Percentiles rank a stretch among this genome's conserved stretches.
These are phyloP conservation scores for Cercospora sojina DNA, from an alignment of 2,329 filamentous ascomycete genomes.

Conservation along the genomic window DNA sequence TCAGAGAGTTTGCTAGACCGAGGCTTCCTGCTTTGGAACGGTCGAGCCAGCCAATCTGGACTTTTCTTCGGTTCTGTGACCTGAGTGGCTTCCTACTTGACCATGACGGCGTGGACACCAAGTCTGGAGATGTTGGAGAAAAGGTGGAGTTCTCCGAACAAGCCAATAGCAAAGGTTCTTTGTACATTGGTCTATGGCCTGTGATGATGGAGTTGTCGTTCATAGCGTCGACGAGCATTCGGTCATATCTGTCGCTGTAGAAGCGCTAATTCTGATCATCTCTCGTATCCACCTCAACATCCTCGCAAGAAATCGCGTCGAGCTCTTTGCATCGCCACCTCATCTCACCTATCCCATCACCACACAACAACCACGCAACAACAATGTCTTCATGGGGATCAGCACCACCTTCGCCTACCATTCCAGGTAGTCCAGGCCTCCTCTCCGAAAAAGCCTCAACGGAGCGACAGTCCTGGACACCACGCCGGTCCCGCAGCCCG, in stretches of 20 bases:
- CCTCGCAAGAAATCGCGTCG: background rate
- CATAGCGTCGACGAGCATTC: background rate
- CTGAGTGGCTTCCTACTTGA: background rate
- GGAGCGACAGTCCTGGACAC: constrained; percentile 3
- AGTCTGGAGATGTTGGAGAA: background rate
- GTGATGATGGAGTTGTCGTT: background rate
- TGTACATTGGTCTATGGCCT: background rate
- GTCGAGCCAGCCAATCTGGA: background rate
- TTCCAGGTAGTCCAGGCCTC: constrained; percentile 4
- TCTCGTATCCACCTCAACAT: background rate
- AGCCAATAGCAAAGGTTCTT: constrained; percentile 3
- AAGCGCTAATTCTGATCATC: constrained; percentile 1
- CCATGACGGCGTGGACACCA: background rate
- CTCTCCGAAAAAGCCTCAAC: constrained; percentile 9
- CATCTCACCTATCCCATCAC: background rate
- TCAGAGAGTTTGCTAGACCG: background rate
- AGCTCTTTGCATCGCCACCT: background rate
- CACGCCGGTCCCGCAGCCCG: constrained; percentile 4
- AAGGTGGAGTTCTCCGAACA: constrained; percentile 7
- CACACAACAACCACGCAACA: background rate
- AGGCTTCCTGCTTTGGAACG: background rate
- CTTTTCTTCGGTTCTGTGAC: background rate
- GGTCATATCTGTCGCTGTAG: constrained; percentile 8
- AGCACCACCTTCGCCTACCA: constrained; percentile 2
- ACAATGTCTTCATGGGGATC: constrained; percentile 10